A percentile compares a stretch with the other conserved stretches of the same genome.
Evolutionary conservation across 108 stramenopile species (phyloP).

Genomic region (Nitzschia sp.): DNA sequence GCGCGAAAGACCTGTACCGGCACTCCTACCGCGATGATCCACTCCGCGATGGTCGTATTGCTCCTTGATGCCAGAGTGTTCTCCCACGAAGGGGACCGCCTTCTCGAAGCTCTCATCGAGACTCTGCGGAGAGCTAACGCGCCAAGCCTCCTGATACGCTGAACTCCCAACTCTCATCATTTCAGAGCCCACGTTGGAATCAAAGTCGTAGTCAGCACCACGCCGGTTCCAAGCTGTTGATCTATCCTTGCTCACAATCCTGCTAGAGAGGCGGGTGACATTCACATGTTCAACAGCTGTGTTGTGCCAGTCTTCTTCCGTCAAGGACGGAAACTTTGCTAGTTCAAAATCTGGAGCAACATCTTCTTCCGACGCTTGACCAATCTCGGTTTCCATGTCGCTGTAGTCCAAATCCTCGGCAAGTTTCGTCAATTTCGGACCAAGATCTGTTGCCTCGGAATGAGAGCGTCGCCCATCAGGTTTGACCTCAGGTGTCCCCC

Average conservation of each 20-base stretch:
- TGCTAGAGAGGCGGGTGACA: constrained; percentile 5
- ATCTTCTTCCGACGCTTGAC: background rate
- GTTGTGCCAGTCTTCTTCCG: background rate
- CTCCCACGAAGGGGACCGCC: constrained; percentile 6
- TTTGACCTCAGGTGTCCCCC: too few relatives aligned
- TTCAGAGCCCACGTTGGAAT: constrained; percentile 2
- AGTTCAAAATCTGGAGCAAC: constrained; percentile 3
- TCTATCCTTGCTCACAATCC: too few relatives aligned
- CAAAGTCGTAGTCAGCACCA: background rate
- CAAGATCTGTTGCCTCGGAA: background rate
- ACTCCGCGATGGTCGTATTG: background rate
- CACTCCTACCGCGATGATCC: background rate
- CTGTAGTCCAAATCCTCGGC: background rate
- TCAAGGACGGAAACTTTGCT: constrained; percentile 15
- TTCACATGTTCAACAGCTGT: background rate
- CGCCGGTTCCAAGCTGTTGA: background rate
- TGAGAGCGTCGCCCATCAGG: too few relatives aligned
- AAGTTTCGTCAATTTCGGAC: background rate
- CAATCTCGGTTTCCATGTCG: background rate
- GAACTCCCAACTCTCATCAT: background rate
- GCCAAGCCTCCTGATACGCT: background rate
- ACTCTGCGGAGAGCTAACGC: too few relatives aligned
- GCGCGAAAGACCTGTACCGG: background rate
- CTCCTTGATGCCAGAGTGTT: background rate
- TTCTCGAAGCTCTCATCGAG: constrained; percentile 11